Evolutionary conservation across 2,329 filamentous ascomycete species (phyloP).

Genomic region (Microsporum ferrugineum): DNA sequence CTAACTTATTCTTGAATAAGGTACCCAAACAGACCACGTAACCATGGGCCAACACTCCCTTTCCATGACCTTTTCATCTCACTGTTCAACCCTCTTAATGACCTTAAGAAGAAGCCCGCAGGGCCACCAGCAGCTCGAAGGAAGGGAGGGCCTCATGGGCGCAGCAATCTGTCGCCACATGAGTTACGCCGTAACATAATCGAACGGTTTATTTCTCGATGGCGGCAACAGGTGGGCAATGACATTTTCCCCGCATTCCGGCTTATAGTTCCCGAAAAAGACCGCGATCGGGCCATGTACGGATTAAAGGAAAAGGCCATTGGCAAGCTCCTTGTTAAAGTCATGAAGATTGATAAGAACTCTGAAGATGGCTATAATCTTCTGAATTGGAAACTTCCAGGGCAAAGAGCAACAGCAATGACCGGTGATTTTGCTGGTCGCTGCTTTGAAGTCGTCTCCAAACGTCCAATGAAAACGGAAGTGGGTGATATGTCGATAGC

Average conservation of each 20-base stretch:
- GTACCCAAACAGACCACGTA: slow-evolving; percentile 72
- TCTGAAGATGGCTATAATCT: slow-evolving; percentile 80
- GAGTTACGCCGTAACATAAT: slow-evolving; percentile 74
- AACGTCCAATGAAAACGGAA: slow-evolving; percentile 62
- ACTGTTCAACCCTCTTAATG: slow-evolving; percentile 69
- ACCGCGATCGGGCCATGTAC: slow-evolving; percentile 84
- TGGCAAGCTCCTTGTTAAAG: slow-evolving; percentile 77
- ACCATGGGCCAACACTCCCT: slow-evolving; percentile 63
- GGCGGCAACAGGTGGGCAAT: slow-evolving; percentile 77
- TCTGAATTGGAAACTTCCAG: slow-evolving; percentile 84
- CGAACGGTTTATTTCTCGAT: slow-evolving; percentile 70
- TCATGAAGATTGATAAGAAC: slow-evolving; percentile 82
- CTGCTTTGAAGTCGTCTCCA: slow-evolving; percentile 76
- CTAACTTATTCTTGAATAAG: slow-evolving; percentile 33
- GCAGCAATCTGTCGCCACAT: slow-evolving; percentile 50
- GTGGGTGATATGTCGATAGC: slow-evolving; percentile 72
- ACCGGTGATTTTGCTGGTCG: slow-evolving; percentile 87
- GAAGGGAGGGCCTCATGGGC: slow-evolving; percentile 44
- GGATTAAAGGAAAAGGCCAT: slow-evolving; percentile 88
- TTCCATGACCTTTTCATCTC: slow-evolving; percentile 68
- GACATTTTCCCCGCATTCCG: slow-evolving; percentile 91
- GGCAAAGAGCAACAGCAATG: slow-evolving; percentile 52
- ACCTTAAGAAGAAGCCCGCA: slow-evolving; percentile 62
- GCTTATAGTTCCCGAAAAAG: slow-evolving; percentile 83
- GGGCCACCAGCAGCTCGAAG: slow-evolving; percentile 43